Conservation (phyloP, 2,329 filamentous ascomycete genomes). For the Bipolaris sorokiniana region DNA sequence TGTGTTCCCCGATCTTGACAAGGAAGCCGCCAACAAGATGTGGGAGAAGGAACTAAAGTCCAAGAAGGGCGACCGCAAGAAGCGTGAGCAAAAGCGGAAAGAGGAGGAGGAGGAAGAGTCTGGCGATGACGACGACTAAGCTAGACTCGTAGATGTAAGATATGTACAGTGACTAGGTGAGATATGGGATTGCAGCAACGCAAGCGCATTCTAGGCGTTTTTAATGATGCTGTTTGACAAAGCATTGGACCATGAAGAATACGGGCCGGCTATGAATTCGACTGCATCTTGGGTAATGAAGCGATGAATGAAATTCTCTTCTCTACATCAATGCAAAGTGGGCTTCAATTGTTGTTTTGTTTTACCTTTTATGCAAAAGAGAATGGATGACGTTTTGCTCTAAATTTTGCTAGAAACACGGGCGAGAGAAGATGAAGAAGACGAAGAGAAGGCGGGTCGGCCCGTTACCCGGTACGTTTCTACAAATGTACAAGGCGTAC, state of each 20-base stretch:
- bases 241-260: background rate
- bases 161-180: conserved; percentile 8
- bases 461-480: background rate
- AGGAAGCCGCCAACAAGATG: conserved; percentile 70
- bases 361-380: background rate
- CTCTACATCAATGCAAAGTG: background rate
- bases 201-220: conserved; percentile 11
- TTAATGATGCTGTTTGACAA: conserved; percentile 1
- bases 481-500: background rate
- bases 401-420: too few species aligned
- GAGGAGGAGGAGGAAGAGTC: conserved; percentile 57
- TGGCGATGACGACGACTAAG: conserved; percentile 42
- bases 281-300: conserved; percentile 5
- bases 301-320: conserved; percentile 2
- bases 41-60: conserved; percentile 69
- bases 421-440: background rate
- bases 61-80: conserved; percentile 47
- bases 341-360: background rate
- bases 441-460: background rate
- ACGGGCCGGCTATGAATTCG: background rate
- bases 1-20: conserved; percentile 83
- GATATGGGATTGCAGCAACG: background rate
- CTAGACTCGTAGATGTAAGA: conserved; percentile 8
- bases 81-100: conserved; percentile 46
- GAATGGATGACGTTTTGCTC: background rate